phyloP scores from a whole-genome alignment of 495 filamentous ascomycete genomes.

The Xylaria nigripes region DNA sequence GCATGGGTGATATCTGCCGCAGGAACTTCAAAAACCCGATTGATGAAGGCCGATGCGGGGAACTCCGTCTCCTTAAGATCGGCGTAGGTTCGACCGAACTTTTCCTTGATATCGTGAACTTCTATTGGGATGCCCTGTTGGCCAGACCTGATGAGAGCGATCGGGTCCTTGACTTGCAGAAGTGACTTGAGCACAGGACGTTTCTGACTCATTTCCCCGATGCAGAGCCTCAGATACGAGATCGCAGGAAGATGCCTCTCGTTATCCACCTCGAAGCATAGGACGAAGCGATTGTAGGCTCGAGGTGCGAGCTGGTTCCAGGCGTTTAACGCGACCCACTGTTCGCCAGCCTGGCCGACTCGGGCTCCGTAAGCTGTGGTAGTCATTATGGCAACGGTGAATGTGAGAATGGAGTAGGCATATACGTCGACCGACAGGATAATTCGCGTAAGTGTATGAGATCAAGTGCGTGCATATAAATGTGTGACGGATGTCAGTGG shows the following conservation, averaged over 20 bases:
- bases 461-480: background rate
- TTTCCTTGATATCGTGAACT: background rate
- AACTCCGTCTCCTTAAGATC: background rate
- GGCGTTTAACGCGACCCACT: background rate
- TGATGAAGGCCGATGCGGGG: background rate
- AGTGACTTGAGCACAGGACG: background rate
- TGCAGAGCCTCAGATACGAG: background rate
- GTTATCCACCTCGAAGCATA: background rate
- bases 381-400: background rate
- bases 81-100: background rate
- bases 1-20: background rate
- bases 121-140: background rate
- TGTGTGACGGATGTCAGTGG: background rate
- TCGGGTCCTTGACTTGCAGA: background rate
- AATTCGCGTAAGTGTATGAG: background rate
- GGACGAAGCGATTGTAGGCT: background rate
- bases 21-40: background rate
- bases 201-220: background rate
- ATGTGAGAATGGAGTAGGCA: background rate
- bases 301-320: conserved; percentile 3
- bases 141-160: background rate
- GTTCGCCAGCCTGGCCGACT: background rate
- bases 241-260: background rate
- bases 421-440: background rate
- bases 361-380: background rate